Base-by-base conservation (phyloP, 768 basidiomycete genomes). In the Lactarius deliciosus region DNA sequence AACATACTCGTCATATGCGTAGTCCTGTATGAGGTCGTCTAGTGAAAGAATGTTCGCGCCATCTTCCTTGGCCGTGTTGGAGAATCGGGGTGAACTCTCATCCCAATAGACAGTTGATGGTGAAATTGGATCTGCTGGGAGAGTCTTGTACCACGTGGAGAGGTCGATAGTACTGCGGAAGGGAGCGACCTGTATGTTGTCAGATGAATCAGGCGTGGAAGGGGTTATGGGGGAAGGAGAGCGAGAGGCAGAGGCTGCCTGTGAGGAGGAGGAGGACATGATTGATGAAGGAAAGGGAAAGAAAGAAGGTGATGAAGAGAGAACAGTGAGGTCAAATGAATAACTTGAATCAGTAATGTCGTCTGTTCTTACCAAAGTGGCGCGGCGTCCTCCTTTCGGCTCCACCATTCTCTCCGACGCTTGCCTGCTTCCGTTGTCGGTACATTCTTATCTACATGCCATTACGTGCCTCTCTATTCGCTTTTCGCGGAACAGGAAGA, bases 1-100 rank as follows among this genome's bases (percentile, higher is more conserved):
- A 60, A 78, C 88, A 68, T 74, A 92, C 90, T 91, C 89, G 69
- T 90, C 88, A 75, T 89, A 92, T 38, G 85, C 87, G 71, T 87
- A 83, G 68, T 86, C 85, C 72, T 90, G 86, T 62, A 92, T 83
- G 57, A 92, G 78, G 73, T 92, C 91, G 72, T 90, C 87, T 50
- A 92, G 77, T 50, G 82, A 80, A 68, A 91, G 83, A 77, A 89
- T 89, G 60, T 77, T 77, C 28, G 82, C 79, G 57, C 81, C 79
- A 43, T 83, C 86, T 59, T 79, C 74, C 72, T 86, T 85, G 66
- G 77, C 77, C 16, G 78, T 74, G 22, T 78, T 65, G 54, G 78
- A 71, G 63, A 78, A 79, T 36, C 78, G 75, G 30, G 77, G 64
- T 38, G 76, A 74, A 69, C 82, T 81, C 36, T 76, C 73, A 57